These are phyloP conservation scores for Meira miltonrushii DNA, from an alignment of 1,284 basidiomycete species.

Conservation along the genomic window DNA sequence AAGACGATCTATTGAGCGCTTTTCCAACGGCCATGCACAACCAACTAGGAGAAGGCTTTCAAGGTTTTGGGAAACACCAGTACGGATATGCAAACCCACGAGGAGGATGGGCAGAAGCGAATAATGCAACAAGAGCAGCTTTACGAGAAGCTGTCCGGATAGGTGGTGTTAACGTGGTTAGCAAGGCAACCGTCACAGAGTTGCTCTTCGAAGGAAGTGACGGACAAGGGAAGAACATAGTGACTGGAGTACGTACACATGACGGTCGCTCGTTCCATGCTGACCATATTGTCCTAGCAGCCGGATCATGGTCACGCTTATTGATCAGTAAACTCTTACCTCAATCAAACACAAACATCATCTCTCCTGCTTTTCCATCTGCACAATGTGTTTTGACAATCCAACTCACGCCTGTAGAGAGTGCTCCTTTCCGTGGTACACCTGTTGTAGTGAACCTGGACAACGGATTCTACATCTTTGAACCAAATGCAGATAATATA, in stretches of 20 bases:
- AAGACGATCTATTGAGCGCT: slow-evolving; percentile 16
- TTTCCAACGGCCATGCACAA: slow-evolving; percentile 12
- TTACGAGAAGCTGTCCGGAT: slow-evolving; percentile 61
- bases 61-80: too few species aligned
- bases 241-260: slow-evolving; percentile 63
- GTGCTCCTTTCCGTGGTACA: slow-evolving; percentile 60
- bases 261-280: slow-evolving; percentile 59
- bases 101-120: slow-evolving; percentile 79
- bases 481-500: slow-evolving; percentile 64
- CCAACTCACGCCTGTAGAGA: slow-evolving; percentile 68
- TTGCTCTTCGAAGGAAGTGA: slow-evolving; percentile 51
- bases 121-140: slow-evolving; percentile 63
- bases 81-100: slow-evolving; percentile 65
- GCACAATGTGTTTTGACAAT: slow-evolving; percentile 69
- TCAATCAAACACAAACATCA: slow-evolving; percentile 4
- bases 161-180: slow-evolving; percentile 61
- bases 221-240: slow-evolving; percentile 48
- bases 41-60: slow-evolving; percentile 19
- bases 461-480: slow-evolving; percentile 55
- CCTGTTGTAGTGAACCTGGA: slow-evolving; percentile 61
- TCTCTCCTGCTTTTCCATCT: slow-evolving; percentile 23
- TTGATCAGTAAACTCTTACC: slow-evolving; percentile 45
- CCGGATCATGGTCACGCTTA: slow-evolving; percentile 77
- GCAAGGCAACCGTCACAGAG: slow-evolving; percentile 60
- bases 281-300: slow-evolving; percentile 63